Base-by-base conservation (phyloP, 192 early-diverging fungal species). In the Backusella mclennaniae region DNA sequence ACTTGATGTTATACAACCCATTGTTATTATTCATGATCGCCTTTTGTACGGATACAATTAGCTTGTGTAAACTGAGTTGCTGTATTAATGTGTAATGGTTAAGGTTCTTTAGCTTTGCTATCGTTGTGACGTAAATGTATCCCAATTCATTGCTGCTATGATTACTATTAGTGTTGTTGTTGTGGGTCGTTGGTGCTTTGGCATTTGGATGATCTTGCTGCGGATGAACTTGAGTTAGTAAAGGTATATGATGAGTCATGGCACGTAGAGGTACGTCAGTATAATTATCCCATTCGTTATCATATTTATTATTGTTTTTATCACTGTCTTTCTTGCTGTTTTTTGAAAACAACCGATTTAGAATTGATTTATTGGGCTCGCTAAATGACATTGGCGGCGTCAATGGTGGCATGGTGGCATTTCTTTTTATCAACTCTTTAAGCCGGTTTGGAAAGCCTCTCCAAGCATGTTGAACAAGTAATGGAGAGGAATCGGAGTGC, bases 381-480 rank as follows among this genome's bases (percentile, higher is more conserved):
- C 19, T 42, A 14, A 23, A 36, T 42, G 70, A 17, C 39, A 39
- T 41, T 23, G 19, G 35, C 9, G 35, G 36, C 12, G 68, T 41
- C 38, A 38, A 69, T 14, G 56, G 56, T 26, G 36, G 68, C 38
- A 36, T 41, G n/a, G 21, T 38, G 9, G 21, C 68, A 39, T 39
- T 69, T 9, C n/a, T 38, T 23, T 69, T 69, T n/a, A 69, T 41
- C 35, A 69, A 38, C 6, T 38, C 68, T 69, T 69, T 69, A 69
- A 69, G 35, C 35, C 36, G 36, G 12, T 41, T 35, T 12, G 68
- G 68, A 69, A 69, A 69, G 12, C 68, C 35, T 14, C 38, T 69
- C 68, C 68, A 69, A 41, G 38, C 38, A n/a, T 35, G 7, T 4
- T 21, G 33, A 23, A 12, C 68, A 21, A 69, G n/a, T 19, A 69